Evolutionary conservation across 2,329 filamentous ascomycete species (phyloP), one percentile per base, ranked within the genome.

Genomic region (Dendryphion nanum): DNA sequence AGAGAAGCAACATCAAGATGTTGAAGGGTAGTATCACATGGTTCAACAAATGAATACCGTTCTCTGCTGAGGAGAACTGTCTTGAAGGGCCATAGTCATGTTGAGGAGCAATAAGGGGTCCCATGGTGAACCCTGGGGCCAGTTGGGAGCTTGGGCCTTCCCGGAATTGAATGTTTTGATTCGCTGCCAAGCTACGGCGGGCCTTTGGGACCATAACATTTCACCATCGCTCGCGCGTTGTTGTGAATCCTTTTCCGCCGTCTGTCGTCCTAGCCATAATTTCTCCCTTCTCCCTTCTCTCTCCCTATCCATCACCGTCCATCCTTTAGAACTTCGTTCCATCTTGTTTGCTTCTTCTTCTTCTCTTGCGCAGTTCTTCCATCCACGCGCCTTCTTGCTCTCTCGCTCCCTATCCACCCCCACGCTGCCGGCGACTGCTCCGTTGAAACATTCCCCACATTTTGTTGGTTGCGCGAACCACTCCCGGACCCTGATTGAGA

Each of bases 401-500:
- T 17, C 16, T 30, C 8, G 8, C n/a, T 8, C 23, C 23, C n/a
- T 26, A n/a, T n/a, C 8, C 23, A 37, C 37, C 33, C 45, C 35
- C 39, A 38, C 33, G 26, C 18, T 30, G 24, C 37, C 24, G 26
- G 13, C 33, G 30, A 39, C 31, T 10, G 28, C 30, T 32, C 20
- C 28, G n/a, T n/a, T n/a, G n/a, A n/a, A n/a, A 10, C 8, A 23
- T 37, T 38, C 47, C 48, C 48, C 51, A 53, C 51, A 55, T 49
- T 42, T 43, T 39, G 38, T 37, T 32, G 41, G n/a, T 30, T 26
- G 23, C 23, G 23, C 23, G 23, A 26, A 26, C 23, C 23, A 26
- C 23, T 16, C 41, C 36, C 38, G 48, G 51, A 53, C 53, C 53
- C 50, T 51, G 41, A n/a, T n/a, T n/a, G n/a, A n/a, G n/a, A n/a